phyloP scores from a whole-genome alignment of 2,329 filamentous ascomycete genomes.

The Fusarium liriodendri region DNA sequence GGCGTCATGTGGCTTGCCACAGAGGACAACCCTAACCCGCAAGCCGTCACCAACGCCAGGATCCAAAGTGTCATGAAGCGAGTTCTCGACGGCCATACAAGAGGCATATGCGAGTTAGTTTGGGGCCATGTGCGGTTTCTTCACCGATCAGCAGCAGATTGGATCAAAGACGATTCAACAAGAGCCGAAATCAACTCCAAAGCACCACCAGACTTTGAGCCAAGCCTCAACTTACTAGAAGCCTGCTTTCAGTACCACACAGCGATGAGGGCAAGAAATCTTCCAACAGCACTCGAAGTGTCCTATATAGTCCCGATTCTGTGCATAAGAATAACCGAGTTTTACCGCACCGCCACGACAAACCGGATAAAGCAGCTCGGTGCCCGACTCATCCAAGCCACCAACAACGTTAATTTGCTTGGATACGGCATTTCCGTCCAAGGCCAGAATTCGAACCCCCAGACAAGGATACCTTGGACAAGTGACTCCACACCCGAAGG shows the following conservation, averaged over 20 bases:
- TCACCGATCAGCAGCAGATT: not conserved
- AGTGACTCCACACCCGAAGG: not conserved
- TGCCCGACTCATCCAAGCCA: no score
- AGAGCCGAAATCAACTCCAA: not conserved
- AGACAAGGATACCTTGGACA: no score
- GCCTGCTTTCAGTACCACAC: not conserved
- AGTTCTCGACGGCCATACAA: not conserved
- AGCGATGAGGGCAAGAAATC: not conserved
- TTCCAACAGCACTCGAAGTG: not conserved
- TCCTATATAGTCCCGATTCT: not conserved
- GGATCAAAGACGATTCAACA: not conserved
- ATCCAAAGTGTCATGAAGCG: not conserved
- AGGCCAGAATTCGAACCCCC: no score
- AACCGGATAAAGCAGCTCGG: no score
- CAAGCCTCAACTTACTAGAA: not conserved
- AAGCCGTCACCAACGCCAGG: accelerated
- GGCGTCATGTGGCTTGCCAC: not conserved
- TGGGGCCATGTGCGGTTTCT: accelerated
- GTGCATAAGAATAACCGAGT: accelerated
- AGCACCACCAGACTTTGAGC: not conserved
- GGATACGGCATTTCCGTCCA: no score
- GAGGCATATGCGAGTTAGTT: not conserved
- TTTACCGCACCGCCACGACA: not conserved
- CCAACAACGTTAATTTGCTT: no score
- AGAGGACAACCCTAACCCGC: not conserved